Evolutionary conservation across 2,329 filamentous ascomycete species (phyloP), one percentile per base, ranked within the genome.

Genomic region (Botrytis elliptica): DNA sequence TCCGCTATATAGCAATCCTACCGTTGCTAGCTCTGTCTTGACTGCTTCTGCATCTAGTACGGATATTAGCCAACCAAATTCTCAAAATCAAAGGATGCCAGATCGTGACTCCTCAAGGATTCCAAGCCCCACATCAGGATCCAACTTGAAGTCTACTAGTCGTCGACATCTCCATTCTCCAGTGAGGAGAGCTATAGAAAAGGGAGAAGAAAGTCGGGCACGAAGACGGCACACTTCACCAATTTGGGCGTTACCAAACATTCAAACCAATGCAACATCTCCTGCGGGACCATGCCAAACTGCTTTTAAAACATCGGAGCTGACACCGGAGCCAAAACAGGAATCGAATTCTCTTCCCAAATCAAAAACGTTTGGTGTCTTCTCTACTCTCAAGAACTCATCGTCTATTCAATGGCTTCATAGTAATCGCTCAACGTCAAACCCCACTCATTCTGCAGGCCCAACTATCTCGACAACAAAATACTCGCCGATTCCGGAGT

Each of bases 301-400:
- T 22, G 36, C 14, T 25, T 42, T 33, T 29, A 29, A 33, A 57
- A 42, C 77, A 33, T 71, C 76, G 18, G 70, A 74, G 9, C 72
- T 72, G 1, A 76, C 77, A 10, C 76, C 77, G 29, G 76, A 76
- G 10, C 57, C 75, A 12, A 59, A 57, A 14, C 71, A 42, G 20
- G 36, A 25, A 38, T 73, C 71, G 29, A 46, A 65, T 70, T 46
- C n/a, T 68, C 55, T 74, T 63, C 83, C 85, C 12, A 86, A 82
- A 73, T 86, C 85, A 9, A 81, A 82, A 40, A 86, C 86, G 1
- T 80, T 86, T 76, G 83, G 77, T 38, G 83, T 85, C 1, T 77
- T 88, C 18, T 84, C 84, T 10, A 85, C 83, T 18, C 75, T 88
- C 55, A 85, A 84, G 9, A 81, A 83, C 4, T 85, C 85, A 0